Evolutionary conservation across 2,329 filamentous ascomycete species (phyloP), one percentile per base, ranked within the genome.

Genomic region (Fusarium tjaetaba): DNA sequence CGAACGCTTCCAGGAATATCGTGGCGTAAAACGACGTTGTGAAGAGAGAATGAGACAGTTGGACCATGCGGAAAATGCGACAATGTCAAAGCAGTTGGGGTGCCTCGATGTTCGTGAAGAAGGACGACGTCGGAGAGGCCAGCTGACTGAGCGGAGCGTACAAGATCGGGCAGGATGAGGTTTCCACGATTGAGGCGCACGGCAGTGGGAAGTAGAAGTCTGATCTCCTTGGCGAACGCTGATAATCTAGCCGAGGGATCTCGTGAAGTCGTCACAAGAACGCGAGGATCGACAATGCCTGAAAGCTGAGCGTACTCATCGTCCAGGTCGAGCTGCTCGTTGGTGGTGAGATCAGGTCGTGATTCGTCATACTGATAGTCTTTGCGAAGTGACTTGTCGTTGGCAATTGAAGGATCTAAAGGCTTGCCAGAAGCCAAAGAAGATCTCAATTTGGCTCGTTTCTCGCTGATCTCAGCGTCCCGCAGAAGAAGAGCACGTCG

Each of bases 311-410:
- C 90, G 81, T 98, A 98, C 84, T 98, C 96, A 79, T 97, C 94
- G 80, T 97, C 94, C 26, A 97, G 84, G 62, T 94, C 92, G 24
- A 94, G 83, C 80, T 92, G 88, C 65, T 94, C 92, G 65, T 94
- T 88, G 24, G 86, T 85, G 7, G 87, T 90, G 61, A 91, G 84
- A 76, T 95, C 93, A 28, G 88, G 88, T 30, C 90, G 86, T 8
- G 94, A 94, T 83, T 98, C 96, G 80, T 99, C 96, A 81, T 96
- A 99, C 80, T 95, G 95, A 84, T 93, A 98, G 81, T 98, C 94
- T 80, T 94, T 92, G 48, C 95, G 90, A 62, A 99, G 85, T 36
- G 88, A 81, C 82, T 94, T 94, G 84, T 99, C 96, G 79, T 97
- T 93, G 62, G 95, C 94, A 74, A 98, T 93, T 41, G 89, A 87